Evolutionary conservation across 2,329 filamentous ascomycete species (phyloP).

Genomic region (Neurospora crassa): DNA sequence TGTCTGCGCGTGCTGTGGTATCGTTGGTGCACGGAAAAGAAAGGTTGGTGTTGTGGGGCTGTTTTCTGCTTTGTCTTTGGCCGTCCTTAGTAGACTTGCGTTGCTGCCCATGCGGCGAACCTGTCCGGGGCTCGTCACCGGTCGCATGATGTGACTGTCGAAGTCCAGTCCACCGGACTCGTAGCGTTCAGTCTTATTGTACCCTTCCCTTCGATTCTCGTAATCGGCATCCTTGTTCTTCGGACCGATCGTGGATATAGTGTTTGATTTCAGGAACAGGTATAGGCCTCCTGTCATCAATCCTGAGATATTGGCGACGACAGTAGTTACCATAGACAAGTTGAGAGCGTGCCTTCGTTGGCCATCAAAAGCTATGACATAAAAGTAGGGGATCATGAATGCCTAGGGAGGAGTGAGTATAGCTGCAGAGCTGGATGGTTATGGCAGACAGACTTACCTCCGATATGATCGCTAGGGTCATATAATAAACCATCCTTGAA

Average conservation of each 20-base stretch:
- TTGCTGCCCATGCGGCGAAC: conserved; percentile 26
- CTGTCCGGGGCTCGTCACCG: conserved; percentile 21
- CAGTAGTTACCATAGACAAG: conserved; percentile 53
- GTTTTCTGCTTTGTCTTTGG: conserved; percentile 24
- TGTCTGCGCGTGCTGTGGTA: conserved; percentile 23
- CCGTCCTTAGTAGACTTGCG: conserved; percentile 23
- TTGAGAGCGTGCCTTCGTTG: conserved; percentile 31
- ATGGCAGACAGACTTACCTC: conserved; percentile 39
- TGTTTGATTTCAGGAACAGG: conserved; percentile 56
- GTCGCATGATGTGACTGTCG: conserved; percentile 27
- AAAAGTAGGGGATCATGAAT: conserved; percentile 56
- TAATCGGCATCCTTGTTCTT: conserved; percentile 36
- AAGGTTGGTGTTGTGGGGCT: conserved; percentile 11
- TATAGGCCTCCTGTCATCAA: conserved; percentile 56
- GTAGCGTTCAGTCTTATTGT: conserved; percentile 28
- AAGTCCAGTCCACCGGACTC: conserved; percentile 17
- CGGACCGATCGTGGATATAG: conserved; percentile 43
- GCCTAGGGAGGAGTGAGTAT: conserved; percentile 27
- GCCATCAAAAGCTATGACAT: conserved; percentile 39
- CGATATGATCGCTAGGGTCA: conserved; percentile 45
- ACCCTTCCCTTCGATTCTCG: conserved; percentile 33
- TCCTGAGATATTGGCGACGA: conserved; percentile 57
- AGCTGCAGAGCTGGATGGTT: not conserved
- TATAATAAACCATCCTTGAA: conserved; percentile 61
- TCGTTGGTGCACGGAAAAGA: conserved; percentile 14